Evolutionary conservation across 2,329 filamentous ascomycete genomes (phyloP).

Genomic region (Botrytis fragariae): DNA sequence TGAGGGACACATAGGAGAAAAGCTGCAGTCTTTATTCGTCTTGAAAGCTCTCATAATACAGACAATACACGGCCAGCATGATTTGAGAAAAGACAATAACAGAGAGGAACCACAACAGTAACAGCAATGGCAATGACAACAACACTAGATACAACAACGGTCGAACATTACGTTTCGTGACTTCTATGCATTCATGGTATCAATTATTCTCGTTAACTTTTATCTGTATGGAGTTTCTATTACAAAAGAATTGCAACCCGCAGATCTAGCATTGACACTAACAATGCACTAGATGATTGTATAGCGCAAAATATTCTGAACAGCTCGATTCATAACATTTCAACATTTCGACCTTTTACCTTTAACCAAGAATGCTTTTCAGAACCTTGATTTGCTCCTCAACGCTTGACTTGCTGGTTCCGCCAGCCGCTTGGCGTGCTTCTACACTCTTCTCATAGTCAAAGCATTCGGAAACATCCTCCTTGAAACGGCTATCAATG

Average conservation of each 20-base stretch:
- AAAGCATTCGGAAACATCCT: conserved; percentile 69
- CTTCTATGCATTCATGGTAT: conserved; percentile 3
- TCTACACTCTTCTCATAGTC: conserved; percentile 84
- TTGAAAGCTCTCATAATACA: background rate
- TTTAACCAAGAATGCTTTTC: conserved; percentile 35
- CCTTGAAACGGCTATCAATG: conserved; percentile 67
- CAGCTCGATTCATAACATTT: background rate
- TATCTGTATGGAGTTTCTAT: background rate
- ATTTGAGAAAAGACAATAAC: background rate
- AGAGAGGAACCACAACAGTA: background rate
- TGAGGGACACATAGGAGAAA: background rate
- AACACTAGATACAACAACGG: background rate
- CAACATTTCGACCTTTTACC: background rate
- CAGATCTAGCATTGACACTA: conserved; percentile 2
- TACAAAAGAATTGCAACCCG: background rate
- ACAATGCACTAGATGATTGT: conserved; percentile 4
- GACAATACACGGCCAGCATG: background rate
- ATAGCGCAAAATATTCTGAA: background rate
- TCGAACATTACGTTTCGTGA: background rate
- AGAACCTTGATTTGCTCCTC: conserved; percentile 60
- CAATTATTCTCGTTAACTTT: background rate
- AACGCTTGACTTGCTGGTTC: conserved; percentile 70
- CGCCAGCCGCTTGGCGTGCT: conserved; percentile 71
- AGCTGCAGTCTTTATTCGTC: background rate
- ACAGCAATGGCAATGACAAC: background rate